A percentile compares a stretch with the other conserved stretches of the same genome.
Conservation (phyloP, 192 early-diverging fungal species). For the Coemansia sp. region DNA sequence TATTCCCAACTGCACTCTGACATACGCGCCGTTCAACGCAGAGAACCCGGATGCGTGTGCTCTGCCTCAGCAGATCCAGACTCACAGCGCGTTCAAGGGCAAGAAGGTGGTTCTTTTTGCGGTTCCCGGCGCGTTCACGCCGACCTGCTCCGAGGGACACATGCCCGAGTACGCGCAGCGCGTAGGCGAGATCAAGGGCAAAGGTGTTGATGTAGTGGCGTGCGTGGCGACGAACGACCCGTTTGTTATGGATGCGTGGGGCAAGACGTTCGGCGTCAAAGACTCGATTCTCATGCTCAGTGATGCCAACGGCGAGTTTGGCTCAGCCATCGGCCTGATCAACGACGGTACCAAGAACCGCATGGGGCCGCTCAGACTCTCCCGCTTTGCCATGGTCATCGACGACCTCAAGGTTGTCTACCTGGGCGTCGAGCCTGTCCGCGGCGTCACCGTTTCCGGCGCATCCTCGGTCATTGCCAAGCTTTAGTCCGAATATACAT, state of each 20-base stretch:
- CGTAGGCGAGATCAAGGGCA: slow-evolving; percentile 60
- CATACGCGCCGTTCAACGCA: slow-evolving; percentile 57
- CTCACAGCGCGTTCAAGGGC: slow-evolving; percentile 54
- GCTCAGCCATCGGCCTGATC: slow-evolving; percentile 66
- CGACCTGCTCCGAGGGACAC: slow-evolving; percentile 68
- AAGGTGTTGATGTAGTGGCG: slow-evolving; percentile 70
- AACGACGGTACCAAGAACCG: slow-evolving; percentile 61
- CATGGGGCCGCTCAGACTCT: slow-evolving; percentile 67
- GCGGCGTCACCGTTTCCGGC: slow-evolving; percentile 62
- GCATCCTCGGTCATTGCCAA: slow-evolving; percentile 63
- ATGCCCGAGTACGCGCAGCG: slow-evolving; percentile 66
- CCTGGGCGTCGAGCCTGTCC: slow-evolving; percentile 68
- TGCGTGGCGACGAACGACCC: slow-evolving; percentile 68
- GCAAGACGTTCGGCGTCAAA: slow-evolving; percentile 48
- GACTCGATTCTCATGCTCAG: slow-evolving; percentile 66
- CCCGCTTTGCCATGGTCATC: slow-evolving; percentile 73
- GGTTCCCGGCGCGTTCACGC: slow-evolving; percentile 68
- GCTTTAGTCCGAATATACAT: slow-evolving; percentile 30
- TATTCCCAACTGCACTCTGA: slow-evolving; percentile 58
- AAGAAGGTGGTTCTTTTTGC: slow-evolving; percentile 64
- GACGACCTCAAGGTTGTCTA: slow-evolving; percentile 74
- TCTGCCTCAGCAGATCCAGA: slow-evolving; percentile 44
- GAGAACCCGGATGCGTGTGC: slow-evolving; percentile 58
- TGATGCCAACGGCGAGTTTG: slow-evolving; percentile 73
- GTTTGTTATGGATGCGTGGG: slow-evolving; percentile 64